A percentile compares a stretch with the other conserved stretches of the same genome.
Conservation (phyloP, 2,329 filamentous ascomycete species). For the Aureobasidium sp. region DNA sequence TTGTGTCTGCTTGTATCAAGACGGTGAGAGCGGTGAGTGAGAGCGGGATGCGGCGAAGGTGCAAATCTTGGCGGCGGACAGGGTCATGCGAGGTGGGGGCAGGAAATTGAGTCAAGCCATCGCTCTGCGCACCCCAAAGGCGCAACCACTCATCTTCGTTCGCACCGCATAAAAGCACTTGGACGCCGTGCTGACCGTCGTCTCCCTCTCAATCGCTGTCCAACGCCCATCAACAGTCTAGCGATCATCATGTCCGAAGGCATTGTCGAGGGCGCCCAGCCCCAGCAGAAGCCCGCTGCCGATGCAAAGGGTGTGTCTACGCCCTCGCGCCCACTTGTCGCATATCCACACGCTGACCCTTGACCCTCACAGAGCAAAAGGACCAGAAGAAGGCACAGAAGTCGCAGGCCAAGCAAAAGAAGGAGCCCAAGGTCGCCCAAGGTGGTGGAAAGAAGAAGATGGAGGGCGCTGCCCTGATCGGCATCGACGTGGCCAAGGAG, state of each 20-base stretch:
- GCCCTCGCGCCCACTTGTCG: not conserved
- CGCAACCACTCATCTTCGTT: not conserved
- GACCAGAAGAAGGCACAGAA: constrained; percentile 28
- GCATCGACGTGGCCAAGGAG: constrained; percentile 78
- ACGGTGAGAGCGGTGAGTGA: not conserved
- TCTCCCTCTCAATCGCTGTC: not conserved
- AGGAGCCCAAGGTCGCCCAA: constrained; percentile 13
- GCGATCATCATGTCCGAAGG: constrained; percentile 16
- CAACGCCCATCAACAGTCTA: not conserved
- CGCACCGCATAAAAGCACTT: not conserved
- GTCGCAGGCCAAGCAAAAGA: constrained; percentile 22
- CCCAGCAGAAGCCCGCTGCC: constrained; percentile 18
- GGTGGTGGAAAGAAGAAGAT: constrained; percentile 35
- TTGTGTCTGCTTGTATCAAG: too few relatives aligned
- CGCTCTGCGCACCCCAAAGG: not conserved
- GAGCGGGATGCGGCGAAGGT: not conserved
- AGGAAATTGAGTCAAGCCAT: constrained; percentile 10
- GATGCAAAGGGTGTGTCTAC: constrained; percentile 17
- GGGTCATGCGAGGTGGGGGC: constrained; percentile 7
- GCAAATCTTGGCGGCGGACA: constrained; percentile 3
- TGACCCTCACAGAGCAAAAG: constrained; percentile 24
- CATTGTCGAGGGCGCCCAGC: constrained; percentile 19
- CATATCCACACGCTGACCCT: not conserved
- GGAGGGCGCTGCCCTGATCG: constrained; percentile 63
- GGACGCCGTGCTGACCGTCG: not conserved